Base-by-base conservation (phyloP, 2,329 filamentous ascomycete species). In the Penicillium sp. region DNA sequence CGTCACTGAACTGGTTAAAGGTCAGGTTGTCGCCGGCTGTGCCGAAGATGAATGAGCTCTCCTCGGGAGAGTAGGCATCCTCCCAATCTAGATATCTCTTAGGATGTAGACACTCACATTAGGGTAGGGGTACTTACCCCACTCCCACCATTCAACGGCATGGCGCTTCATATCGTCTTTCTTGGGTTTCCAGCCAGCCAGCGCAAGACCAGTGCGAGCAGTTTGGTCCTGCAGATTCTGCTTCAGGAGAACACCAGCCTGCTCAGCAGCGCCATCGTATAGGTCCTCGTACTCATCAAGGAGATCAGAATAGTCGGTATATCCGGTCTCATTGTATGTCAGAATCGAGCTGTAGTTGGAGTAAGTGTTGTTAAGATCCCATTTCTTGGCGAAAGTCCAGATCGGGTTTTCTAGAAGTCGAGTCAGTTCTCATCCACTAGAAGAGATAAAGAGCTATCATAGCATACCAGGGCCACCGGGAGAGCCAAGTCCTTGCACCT, bases 141-240 rank as follows among this genome's bases (percentile, higher is more conserved):
- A 77, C 32, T 71, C 60, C 69, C 72, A 80, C 77, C 81, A 86
- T 47, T 87, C 83, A 1, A 80, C 73, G 0, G 81, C 79, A 46
- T 81, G 77, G 2, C 49, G 44, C 18, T 47, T 46, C 52, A 55
- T 55, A 11, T 55, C 52, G 29, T 55, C 52, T 13, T 44, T 20
- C 20, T 71, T 74, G 0, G 82, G 80, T 42, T 78, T 79, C 82
- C 82, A 87, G 1, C 78, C 81, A 0, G 75, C 76, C n/a, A 83
- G 60, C 8, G 72, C 74, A 6, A 85, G 64, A 0, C 78, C 84
- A 0, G 78, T 74, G 20, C 82, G 77, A n/a, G 74, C 72, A 28
- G 75, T 83, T 8, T 74, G 71, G 56, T 86, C 83, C 53, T 84
- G 81, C 7, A 82, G 62, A 51, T 84, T 84, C 1, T 81, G 65